phyloP scores from a whole-genome alignment of 2,329 filamentous ascomycete genomes.

The Trichoderma guizhouense region DNA sequence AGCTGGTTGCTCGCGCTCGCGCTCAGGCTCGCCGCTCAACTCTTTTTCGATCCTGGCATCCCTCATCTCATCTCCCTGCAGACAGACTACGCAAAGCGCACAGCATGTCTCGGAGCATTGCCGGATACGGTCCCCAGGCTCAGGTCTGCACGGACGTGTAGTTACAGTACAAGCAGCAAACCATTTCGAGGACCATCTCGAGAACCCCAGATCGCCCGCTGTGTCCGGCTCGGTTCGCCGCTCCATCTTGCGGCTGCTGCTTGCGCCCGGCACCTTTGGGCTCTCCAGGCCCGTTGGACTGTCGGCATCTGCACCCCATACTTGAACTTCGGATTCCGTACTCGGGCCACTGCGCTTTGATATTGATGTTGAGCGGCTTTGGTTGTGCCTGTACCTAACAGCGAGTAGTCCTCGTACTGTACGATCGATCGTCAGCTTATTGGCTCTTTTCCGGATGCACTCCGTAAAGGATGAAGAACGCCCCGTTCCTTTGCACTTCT shows the following conservation, averaged over 20 bases:
- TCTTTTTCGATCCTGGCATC: not conserved
- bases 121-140: not conserved
- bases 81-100: not conserved
- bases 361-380: not conserved
- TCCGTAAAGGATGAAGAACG: not conserved
- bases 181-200: not conserved
- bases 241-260: slow-evolving; percentile 5
- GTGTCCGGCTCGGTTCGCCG: slow-evolving; percentile 15
- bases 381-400: not conserved
- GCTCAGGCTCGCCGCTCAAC: not conserved
- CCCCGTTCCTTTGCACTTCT: not conserved
- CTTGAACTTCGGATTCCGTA: not conserved
- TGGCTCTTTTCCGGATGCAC: not conserved
- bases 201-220: slow-evolving; percentile 1
- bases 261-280: not conserved
- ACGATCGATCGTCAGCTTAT: slow-evolving; percentile 15
- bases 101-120: slow-evolving; percentile 7
- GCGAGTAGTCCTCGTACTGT: not conserved
- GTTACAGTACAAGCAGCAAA: not conserved
- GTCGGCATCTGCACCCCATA: slow-evolving; percentile 11
- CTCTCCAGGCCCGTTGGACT: not conserved
- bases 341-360: not conserved
- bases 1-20: not conserved
- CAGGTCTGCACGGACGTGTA: not conserved
- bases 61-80: not conserved